phyloP scores from a whole-genome alignment of 495 filamentous ascomycete species.

The Extremus antarcticus region DNA sequence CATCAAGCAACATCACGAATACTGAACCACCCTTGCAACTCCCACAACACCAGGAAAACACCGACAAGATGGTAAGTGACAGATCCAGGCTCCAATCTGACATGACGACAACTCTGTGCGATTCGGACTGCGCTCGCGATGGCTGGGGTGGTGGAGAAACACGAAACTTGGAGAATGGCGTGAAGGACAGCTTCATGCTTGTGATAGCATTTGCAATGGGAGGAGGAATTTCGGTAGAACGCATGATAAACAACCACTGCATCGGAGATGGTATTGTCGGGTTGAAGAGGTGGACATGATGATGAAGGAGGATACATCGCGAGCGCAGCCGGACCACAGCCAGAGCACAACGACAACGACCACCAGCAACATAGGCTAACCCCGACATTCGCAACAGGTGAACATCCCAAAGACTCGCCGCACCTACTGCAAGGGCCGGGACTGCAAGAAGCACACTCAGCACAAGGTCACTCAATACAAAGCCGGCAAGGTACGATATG shows the following conservation, averaged over 20 bases:
- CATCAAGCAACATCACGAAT: neutral
- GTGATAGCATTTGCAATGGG: too few relatives aligned
- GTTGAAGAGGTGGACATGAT: neutral
- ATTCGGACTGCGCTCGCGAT: neutral
- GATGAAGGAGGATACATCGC: neutral
- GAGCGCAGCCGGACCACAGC: neutral
- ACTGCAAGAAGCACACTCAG: constrained; percentile 83
- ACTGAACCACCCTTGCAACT: neutral
- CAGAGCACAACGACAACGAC: neutral
- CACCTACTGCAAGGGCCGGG: constrained; percentile 91
- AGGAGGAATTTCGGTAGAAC: too few relatives aligned
- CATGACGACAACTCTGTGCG: neutral
- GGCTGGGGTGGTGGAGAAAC: neutral
- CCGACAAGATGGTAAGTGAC: constrained; percentile 3
- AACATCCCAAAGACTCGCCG: constrained; percentile 85
- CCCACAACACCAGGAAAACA: neutral
- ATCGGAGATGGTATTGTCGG: neutral
- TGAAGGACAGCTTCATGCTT: too few relatives aligned
- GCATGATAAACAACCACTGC: too few relatives aligned
- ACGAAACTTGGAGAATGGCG: neutral
- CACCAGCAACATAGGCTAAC: neutral
- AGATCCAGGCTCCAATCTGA: neutral
- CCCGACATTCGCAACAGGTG: constrained; percentile 42
- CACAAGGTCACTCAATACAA: constrained; percentile 98
- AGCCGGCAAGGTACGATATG: constrained; percentile 64